Evolutionary conservation across 768 basidiomycete species (phyloP), one percentile per base, ranked within the genome.

Genomic region (Leccinum truebloodii): DNA sequence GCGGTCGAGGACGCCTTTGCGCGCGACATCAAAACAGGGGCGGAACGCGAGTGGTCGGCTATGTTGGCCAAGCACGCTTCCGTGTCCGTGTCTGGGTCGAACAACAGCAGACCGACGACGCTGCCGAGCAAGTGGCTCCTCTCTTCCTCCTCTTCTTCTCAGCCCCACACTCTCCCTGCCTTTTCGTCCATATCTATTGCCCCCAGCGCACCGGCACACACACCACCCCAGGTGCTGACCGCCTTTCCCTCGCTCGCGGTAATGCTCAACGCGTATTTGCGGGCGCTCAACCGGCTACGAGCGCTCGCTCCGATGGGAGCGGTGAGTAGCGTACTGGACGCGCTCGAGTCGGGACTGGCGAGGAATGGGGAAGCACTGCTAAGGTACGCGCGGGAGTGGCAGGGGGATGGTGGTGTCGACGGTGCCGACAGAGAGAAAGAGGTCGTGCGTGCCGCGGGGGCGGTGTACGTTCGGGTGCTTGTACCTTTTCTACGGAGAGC

Each of bases 211-310:
- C 44, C 44, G 20, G 76, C 83, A 8, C 86, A 92, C 66, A 78
- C 85, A 13, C 90, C 92, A 0, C 92, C 94, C 0, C 82, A 86
- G 30, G 75, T 86, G 49, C 77, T 95, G 39, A 81, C 87, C 0
- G 81, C 87, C 2, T 94, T 89, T 67, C 87, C 91, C 3, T 88
- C 90, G 0, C 77, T 96, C 2, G 94, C 92, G 2, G 74, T 80
- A 44, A 81, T 84, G 60, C 81, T 87, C 46, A 97, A 98, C 68
- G 81, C 85, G 3, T 74, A 94, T 24, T 78, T 95, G 4, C 80
- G 83, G 6, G 80, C 88, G 1, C 76, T 98, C 49, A 98, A 98
- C 71, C 81, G 86, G 3, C 77, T 98, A 22, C 88, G 95, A 3
- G 79, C 94, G 12, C 83, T 96, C 13, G 90, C 90, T 3, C 93